Percentiles rank a stretch among this genome's conserved stretches.
Evolutionary conservation across 148 eudicot species (phyloP).

Genomic region (Vaccinium vitisidaea): DNA sequence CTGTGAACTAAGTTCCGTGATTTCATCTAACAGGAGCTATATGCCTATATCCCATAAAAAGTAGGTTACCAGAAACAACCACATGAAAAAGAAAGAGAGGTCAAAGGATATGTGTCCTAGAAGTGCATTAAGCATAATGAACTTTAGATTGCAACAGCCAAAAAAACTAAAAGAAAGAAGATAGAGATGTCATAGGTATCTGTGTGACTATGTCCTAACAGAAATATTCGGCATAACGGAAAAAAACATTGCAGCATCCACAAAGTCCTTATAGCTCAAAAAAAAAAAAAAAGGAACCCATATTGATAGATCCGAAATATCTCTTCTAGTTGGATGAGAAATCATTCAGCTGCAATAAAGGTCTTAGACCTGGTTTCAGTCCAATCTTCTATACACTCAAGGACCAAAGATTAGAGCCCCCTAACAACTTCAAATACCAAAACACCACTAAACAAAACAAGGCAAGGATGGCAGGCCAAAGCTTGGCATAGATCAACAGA

Average conservation of each 20-base stretch:
- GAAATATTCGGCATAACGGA: background rate
- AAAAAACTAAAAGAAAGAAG: background rate
- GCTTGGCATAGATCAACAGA: background rate
- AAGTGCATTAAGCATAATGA: no score
- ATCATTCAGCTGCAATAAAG: background rate
- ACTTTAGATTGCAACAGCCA: background rate
- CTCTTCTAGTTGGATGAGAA: background rate
- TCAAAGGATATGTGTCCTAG: background rate
- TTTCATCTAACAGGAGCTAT: background rate
- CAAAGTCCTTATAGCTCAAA: background rate
- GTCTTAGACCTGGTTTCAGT: background rate
- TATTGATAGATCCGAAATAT: background rate
- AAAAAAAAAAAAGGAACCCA: background rate
- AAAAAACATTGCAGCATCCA: background rate
- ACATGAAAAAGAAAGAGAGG: background rate
- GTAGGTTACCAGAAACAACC: background rate
- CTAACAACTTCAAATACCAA: background rate
- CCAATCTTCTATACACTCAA: background rate
- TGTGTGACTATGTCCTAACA: background rate
- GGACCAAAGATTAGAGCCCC: background rate
- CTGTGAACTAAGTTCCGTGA: background rate
- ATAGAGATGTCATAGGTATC: background rate
- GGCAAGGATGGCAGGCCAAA: background rate
- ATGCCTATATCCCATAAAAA: background rate
- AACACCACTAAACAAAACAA: background rate